These are phyloP conservation scores for Parastagonospora avenae DNA, from an alignment of 2,329 filamentous ascomycete species.

Conservation along the genomic window DNA sequence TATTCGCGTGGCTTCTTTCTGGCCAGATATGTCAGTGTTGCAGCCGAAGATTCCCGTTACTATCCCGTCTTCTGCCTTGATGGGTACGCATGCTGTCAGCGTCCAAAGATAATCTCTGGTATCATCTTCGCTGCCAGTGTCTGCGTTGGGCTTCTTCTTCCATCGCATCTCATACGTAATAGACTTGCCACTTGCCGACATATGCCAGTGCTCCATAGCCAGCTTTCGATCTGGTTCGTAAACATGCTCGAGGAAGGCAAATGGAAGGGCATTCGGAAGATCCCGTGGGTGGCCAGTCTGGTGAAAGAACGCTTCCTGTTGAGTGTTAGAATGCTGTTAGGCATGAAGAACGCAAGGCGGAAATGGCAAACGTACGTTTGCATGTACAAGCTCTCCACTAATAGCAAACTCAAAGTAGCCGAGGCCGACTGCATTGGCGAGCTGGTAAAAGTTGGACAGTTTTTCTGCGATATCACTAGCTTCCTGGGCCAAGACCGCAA, in stretches of 20 bases:
- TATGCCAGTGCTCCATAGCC: slow-evolving; percentile 19
- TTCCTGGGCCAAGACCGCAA: slow-evolving; percentile 12
- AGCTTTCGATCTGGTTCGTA: slow-evolving; percentile 6
- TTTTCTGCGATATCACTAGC: slow-evolving; percentile 7
- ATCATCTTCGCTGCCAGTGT: background rate
- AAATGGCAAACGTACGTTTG: slow-evolving; percentile 8
- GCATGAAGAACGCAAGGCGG: background rate
- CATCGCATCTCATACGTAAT: slow-evolving; percentile 35
- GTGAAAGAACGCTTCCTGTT: slow-evolving; percentile 10
- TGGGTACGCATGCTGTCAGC: slow-evolving; percentile 25
- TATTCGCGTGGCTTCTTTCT: slow-evolving; percentile 24
- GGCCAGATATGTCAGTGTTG: slow-evolving; percentile 30
- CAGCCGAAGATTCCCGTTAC: slow-evolving; percentile 27
- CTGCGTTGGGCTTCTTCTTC: slow-evolving; percentile 12
- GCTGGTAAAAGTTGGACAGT: slow-evolving; percentile 13
- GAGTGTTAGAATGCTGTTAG: background rate
- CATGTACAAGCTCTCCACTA: slow-evolving; percentile 12
- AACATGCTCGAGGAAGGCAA: slow-evolving; percentile 10
- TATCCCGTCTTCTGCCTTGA: slow-evolving; percentile 17
- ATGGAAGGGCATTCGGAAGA: background rate
- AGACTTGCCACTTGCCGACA: slow-evolving; percentile 17
- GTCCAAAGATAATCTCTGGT: slow-evolving; percentile 19
- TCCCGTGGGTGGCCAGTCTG: slow-evolving; percentile 13
- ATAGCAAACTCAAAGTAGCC: slow-evolving; percentile 17
- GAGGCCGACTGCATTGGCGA: slow-evolving; percentile 12